Evolutionary conservation across 169 alveolate species (phyloP).

Genomic region (Eimeria tenella): DNA sequence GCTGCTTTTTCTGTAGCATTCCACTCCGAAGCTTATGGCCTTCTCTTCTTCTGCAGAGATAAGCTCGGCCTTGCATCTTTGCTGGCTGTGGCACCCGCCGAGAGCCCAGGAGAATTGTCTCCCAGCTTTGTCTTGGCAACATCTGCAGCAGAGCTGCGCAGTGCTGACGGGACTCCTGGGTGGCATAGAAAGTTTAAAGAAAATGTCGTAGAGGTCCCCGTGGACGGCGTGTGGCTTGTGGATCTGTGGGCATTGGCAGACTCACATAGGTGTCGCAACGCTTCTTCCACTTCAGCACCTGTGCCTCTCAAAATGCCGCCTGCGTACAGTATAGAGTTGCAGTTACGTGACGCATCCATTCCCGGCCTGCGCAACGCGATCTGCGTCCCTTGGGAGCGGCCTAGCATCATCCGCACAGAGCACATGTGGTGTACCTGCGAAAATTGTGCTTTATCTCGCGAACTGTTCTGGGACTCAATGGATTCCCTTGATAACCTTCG

Average conservation of each 20-base stretch:
- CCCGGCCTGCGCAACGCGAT: background rate
- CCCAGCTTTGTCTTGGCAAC: slow-evolving; percentile 24
- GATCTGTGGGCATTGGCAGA: slow-evolving; percentile 54
- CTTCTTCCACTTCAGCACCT: background rate
- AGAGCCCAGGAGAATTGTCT: background rate
- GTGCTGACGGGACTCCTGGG: background rate
- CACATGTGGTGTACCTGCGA: slow-evolving; percentile 59
- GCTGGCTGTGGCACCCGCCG: slow-evolving; percentile 36
- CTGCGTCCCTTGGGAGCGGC: slow-evolving; percentile 67
- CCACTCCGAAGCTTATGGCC: slow-evolving; percentile 35
- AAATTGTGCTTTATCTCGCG: background rate
- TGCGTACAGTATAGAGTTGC: background rate
- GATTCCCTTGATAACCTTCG: background rate
- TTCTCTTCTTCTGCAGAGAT: slow-evolving; percentile 64
- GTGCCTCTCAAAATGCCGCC: background rate
- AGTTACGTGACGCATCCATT: background rate
- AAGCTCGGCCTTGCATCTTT: slow-evolving; percentile 63
- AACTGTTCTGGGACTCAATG: slow-evolving; percentile 11
- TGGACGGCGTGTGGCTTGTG: slow-evolving; percentile 56
- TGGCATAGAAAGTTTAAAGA: background rate
- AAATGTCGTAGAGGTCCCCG: slow-evolving; percentile 15
- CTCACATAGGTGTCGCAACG: background rate
- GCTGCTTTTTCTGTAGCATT: slow-evolving; percentile 35
- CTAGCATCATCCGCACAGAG: slow-evolving; percentile 40
- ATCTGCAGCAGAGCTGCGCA: background rate